Conservation (phyloP, 2,329 filamentous ascomycete species). For the Arthrobotrys sphaeroides region DNA sequence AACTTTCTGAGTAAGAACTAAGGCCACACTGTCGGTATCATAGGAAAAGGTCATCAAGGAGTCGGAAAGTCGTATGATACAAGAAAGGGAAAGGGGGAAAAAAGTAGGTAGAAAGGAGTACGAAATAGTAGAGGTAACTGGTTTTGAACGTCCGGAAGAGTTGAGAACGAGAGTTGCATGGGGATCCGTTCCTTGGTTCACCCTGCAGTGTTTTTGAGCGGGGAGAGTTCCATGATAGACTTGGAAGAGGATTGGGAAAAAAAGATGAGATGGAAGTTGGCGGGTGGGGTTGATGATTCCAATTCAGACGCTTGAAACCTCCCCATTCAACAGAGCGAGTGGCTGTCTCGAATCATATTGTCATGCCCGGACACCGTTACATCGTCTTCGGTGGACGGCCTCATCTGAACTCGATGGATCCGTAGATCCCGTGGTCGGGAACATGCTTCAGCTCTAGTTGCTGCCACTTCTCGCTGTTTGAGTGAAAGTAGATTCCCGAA, state of each 20-base stretch:
- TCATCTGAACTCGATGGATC: conserved; percentile 86
- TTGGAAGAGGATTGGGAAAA: too few relatives aligned
- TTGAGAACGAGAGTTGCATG: not conserved
- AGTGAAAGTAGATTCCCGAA: conserved; percentile 96
- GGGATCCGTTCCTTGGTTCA: not conserved
- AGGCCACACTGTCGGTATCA: conserved; percentile 30
- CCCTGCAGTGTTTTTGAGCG: not conserved
- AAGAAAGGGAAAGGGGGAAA: conserved; percentile 8
- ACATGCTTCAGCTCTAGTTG: conserved; percentile 91
- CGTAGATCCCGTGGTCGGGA: conserved; percentile 81
- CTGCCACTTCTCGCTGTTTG: conserved; percentile 98
- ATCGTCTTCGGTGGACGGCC: not conserved
- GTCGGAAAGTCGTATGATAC: conserved; percentile 40
- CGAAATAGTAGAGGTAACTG: not conserved
- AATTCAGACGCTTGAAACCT: not conserved
- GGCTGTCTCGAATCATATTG: not conserved
- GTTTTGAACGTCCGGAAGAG: not conserved
- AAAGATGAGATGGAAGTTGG: not conserved
- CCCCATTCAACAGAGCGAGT: not conserved
- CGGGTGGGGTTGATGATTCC: not conserved
- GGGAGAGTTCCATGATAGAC: not conserved
- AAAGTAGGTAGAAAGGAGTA: not conserved
- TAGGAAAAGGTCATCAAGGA: not conserved
- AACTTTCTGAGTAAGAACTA: conserved; percentile 14
- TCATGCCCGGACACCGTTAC: not conserved